Percentiles rank a stretch among this genome's conserved stretches.
These are phyloP conservation scores for Spizellomyces sp. DNA, from an alignment of 192 early-diverging fungal species.

Conservation along the genomic window DNA sequence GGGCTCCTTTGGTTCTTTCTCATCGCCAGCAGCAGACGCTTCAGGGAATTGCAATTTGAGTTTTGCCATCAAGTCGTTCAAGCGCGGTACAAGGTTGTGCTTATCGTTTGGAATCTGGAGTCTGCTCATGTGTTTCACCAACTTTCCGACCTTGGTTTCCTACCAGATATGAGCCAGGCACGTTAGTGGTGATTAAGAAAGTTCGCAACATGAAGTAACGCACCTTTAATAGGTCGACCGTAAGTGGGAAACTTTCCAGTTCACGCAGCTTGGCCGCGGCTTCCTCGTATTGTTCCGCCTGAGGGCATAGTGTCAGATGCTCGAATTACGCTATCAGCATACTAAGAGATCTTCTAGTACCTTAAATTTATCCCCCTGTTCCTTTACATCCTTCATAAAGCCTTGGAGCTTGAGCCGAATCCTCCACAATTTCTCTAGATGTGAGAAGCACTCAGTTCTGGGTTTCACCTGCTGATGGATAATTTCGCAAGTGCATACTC, in stretches of 20 bases:
- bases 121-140: background rate
- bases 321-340: background rate
- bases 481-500: background rate
- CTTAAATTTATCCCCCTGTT: background rate
- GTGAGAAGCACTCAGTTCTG: background rate
- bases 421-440: conserved; percentile 1
- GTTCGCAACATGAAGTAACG: background rate
- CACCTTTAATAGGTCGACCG: background rate
- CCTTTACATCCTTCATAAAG: conserved; percentile 1
- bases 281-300: conserved; percentile 5
- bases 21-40: background rate
- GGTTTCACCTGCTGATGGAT: background rate
- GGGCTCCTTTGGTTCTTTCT: background rate
- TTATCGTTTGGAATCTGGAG: background rate
- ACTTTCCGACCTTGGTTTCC: conserved; percentile 4
- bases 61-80: background rate
- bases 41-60: background rate
- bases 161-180: background rate
- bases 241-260: background rate
- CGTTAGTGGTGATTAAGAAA: background rate
- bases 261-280: background rate
- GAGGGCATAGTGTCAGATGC: background rate
- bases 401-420: background rate
- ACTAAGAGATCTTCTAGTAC: background rate
- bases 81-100: conserved; percentile 1